Base-by-base conservation (phyloP, 495 filamentous ascomycete genomes). In the Jackrogersella minutella region DNA sequence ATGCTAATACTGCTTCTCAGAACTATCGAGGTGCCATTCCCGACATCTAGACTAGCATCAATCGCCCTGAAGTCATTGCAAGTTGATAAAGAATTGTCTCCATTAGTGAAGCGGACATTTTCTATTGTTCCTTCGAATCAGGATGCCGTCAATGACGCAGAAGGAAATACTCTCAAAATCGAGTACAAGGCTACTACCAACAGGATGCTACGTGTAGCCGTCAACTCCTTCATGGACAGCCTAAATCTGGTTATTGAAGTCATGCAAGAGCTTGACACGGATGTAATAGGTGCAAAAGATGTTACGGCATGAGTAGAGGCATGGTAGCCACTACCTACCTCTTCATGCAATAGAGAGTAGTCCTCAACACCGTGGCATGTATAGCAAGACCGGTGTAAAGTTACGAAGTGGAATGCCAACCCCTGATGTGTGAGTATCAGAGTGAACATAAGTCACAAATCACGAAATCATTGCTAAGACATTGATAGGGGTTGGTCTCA, bases 201-300 rank as follows among this genome's bases (percentile, higher is more conserved):
- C 66, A 88, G 95, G 58, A 97, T 97, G 96, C 83, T 99, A 64
- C 88, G 95, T 13, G 95, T 99, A 8, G 92, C 95, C 11, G 94
- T 97, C 66, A 99, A 99, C 78, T 93, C 94, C n/a, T 97, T 97
- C 72, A 92, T 98, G 82, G 95, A 98, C 64, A 96, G 91, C 66
- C 69, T 97, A 24, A 86, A 88, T 8, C 86, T 96, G 33, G 87
- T 97, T 0, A 74, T 98, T 41, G 89, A 90, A 30, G 89, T 95
- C 0, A 96, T 96, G 88, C 85, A 89, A 70, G 91, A 97, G 76
- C 74, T 98, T 60, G 95, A 98, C 79, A 84, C 90, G 14, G 95
- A 97, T 81, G 89, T 93, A 7, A 71, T 97, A 49, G 83, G 80
- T 13, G 36, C 64, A 5, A 41, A 51, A 24, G 53, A 53, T 1